Evolutionary conservation across 2,329 filamentous ascomycete species (phyloP).

Genomic region (Penicillium sp.): DNA sequence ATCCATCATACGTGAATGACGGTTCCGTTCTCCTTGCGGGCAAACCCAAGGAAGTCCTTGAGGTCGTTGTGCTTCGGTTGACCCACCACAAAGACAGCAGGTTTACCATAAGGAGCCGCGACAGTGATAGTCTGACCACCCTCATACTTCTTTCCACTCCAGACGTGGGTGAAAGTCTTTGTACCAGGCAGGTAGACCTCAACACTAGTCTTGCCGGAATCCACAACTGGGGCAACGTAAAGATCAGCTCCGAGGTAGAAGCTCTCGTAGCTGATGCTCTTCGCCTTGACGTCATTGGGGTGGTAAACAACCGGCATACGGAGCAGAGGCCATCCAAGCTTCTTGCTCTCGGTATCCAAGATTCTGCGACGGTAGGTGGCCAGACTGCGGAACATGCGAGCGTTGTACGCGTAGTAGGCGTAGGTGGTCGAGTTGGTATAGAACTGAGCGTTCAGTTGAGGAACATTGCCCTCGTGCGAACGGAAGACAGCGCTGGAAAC

Average conservation of each 20-base stretch:
- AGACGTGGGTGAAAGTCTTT: slow-evolving; percentile 24
- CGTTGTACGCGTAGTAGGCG: slow-evolving; percentile 41
- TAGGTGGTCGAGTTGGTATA: slow-evolving; percentile 41
- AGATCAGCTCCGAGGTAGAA: slow-evolving; percentile 27
- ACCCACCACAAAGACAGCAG: slow-evolving; percentile 25
- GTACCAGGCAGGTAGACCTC: slow-evolving; percentile 26
- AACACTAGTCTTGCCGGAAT: slow-evolving; percentile 18
- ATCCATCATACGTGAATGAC: slow-evolving; percentile 14
- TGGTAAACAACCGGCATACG: slow-evolving; percentile 31
- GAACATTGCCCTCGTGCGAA: slow-evolving; percentile 45
- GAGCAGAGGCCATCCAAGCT: slow-evolving; percentile 25
- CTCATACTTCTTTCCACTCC: slow-evolving; percentile 21
- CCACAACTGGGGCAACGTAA: slow-evolving; percentile 29
- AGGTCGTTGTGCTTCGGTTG: slow-evolving; percentile 20
- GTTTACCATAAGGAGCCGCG: slow-evolving; percentile 23
- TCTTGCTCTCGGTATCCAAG: slow-evolving; percentile 30
- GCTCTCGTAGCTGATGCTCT: slow-evolving; percentile 28
- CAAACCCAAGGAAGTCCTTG: slow-evolving; percentile 24
- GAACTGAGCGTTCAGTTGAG: slow-evolving; percentile 41
- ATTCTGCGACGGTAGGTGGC: slow-evolving; percentile 36
- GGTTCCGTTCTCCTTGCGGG: slow-evolving; percentile 21
- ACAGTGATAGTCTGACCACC: slow-evolving; percentile 20
- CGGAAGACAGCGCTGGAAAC: slow-evolving; percentile 40
- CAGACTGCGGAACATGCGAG: slow-evolving; percentile 40
- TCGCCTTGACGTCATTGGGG: slow-evolving; percentile 21